A percentile compares a stretch with the other conserved stretches of the same genome.
phyloP scores from a whole-genome alignment of 192 early-diverging fungal species.

The Backusella liffmaniae region DNA sequence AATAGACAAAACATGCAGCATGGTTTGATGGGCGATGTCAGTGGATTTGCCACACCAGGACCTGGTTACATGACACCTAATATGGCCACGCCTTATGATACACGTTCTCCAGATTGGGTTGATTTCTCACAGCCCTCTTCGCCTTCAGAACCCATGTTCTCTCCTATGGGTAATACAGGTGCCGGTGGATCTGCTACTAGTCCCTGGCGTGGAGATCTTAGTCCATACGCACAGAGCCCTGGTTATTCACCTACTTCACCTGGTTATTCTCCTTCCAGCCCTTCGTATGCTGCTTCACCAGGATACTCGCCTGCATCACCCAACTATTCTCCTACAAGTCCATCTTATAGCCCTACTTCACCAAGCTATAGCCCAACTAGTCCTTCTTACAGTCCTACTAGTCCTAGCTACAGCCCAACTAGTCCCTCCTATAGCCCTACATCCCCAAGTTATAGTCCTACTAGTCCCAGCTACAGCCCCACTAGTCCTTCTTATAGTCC shows the following conservation, averaged over 20 bases:
- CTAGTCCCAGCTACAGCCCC: slow-evolving; percentile 72
- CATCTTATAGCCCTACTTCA: slow-evolving; percentile 65
- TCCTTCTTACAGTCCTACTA: slow-evolving; percentile 64
- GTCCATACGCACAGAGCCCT: slow-evolving; percentile 42
- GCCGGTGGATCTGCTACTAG: slow-evolving; percentile 57
- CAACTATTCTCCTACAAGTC: slow-evolving; percentile 60
- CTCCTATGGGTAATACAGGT: slow-evolving; percentile 79
- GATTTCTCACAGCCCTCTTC: slow-evolving; percentile 63
- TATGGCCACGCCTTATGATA: slow-evolving; percentile 76
- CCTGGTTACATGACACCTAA: slow-evolving; percentile 57
- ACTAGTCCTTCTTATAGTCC: slow-evolving; percentile 74
- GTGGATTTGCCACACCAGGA: slow-evolving; percentile 49
- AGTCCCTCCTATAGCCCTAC: slow-evolving; percentile 63
- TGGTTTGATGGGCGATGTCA: slow-evolving; percentile 48
- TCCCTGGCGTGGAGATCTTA: slow-evolving; percentile 45
- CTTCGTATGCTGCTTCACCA: slow-evolving; percentile 67
- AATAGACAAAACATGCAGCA: slow-evolving; percentile 48
- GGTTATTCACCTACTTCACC: slow-evolving; percentile 68
- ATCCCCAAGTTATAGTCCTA: slow-evolving; percentile 63
- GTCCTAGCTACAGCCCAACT: slow-evolving; percentile 67
- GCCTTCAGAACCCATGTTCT: slow-evolving; percentile 80
- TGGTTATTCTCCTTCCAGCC: slow-evolving; percentile 76
- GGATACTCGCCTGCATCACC: slow-evolving; percentile 67
- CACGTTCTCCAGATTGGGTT: slow-evolving; percentile 60
- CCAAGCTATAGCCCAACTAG: slow-evolving; percentile 79